These are phyloP conservation scores for Mycena crocata DNA, from an alignment of 768 basidiomycete species.

Conservation along the genomic window DNA sequence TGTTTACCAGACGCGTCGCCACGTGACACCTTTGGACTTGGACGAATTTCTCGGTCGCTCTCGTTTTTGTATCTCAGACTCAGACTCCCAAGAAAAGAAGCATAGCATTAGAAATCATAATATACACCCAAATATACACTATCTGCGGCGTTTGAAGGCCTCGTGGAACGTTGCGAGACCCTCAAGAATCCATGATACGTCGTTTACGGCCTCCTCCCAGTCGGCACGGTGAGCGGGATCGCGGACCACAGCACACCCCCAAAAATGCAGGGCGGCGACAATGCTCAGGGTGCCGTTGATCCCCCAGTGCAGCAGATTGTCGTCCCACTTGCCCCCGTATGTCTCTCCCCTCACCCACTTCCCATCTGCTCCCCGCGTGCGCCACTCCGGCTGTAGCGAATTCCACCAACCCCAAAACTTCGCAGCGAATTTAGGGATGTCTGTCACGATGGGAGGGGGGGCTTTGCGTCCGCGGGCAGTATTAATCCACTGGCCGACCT, in stretches of 20 bases:
- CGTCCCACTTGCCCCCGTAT: conserved; percentile 4
- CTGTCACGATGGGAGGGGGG: not conserved
- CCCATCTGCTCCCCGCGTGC: not conserved
- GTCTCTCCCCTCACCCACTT: not conserved
- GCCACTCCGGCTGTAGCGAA: conserved; percentile 3
- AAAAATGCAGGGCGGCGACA: not conserved
- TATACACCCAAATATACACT: too few relatives aligned
- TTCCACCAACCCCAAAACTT: not conserved
- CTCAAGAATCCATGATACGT: conserved; percentile 7
- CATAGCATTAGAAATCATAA: too few relatives aligned
- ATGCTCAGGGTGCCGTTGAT: too few relatives aligned
- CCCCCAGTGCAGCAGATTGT: not conserved
- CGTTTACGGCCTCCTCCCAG: not conserved
- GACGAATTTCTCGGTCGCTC: too few relatives aligned
- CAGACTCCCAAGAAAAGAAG: too few relatives aligned
- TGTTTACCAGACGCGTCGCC: too few relatives aligned
- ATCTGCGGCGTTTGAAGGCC: not conserved
- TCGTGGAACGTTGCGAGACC: conserved; percentile 8
- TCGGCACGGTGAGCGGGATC: not conserved
- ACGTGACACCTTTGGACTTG: too few relatives aligned
- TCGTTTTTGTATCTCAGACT: too few relatives aligned
- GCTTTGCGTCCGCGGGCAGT: not conserved
- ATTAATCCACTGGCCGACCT: not conserved
- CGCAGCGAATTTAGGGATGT: not conserved
- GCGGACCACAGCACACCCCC: not conserved